Evolutionary conservation across 805 yeast species (phyloP), one percentile per base, ranked within the genome.

Genomic region (Candida ulmi): DNA sequence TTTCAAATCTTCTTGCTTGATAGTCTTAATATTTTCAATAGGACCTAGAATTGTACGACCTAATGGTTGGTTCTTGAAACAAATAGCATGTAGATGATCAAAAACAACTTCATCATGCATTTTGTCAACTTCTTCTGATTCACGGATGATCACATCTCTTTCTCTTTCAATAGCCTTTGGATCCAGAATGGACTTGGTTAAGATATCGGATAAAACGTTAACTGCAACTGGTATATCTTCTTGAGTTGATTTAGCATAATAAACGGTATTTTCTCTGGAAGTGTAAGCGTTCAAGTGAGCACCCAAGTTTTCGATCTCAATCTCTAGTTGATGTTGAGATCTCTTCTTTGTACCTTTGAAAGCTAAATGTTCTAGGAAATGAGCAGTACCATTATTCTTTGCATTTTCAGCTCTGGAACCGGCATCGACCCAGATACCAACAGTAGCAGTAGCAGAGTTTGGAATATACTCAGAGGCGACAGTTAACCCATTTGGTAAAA

Each of bases 251-350:
- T 88, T 88, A 36, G 98, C 95, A 63, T 88, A 93, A 63, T 90
- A 93, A 8, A 91, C 99, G 1, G 99, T 93, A 64, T 88, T 90
- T 59, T 93, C 99, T 57, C 99, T 78, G 17, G 96, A 88, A 2
- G 99, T 93, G 68, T 93, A 93, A n/a, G 99, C 99, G 60, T 95
- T 93, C 55, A 93, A 76, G 65, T 93, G 99, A 19, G 96, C 88
- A 4, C 99, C 99, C 54, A 90, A 76, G 67, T 93, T 84, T 63
- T 93, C 99, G 42, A 93, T 87, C 64, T 93, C 98, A 34, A 90
- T 68, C 63, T 93, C 99, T 41, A 93, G 71, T 43, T 79, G 78
- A 41, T 79, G 69, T 67, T 93, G 98, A 11, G 87, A 67, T 60
- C 99, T 76, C 41, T 71, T 72, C 39, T 72, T 63, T 12, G 99